Percentiles rank a stretch among this genome's conserved stretches.
These are phyloP conservation scores for Pleoardoris graminearum DNA, from an alignment of 2,329 filamentous ascomycete species.

Conservation along the genomic window DNA sequence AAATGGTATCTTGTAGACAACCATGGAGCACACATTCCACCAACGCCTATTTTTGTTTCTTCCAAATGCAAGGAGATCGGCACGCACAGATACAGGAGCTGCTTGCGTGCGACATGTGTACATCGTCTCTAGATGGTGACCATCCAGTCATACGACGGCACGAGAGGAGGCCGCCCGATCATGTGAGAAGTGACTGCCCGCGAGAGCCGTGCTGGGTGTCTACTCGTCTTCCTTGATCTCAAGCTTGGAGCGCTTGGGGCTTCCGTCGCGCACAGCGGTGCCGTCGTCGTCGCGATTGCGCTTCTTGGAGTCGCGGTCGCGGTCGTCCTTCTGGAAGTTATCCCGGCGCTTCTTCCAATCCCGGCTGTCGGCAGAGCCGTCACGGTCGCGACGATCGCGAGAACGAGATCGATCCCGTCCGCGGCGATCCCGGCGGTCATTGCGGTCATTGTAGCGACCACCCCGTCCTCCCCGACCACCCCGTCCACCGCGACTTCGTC, in stretches of 20 bases:
- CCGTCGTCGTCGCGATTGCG: conserved; percentile 38
- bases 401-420: conserved; percentile 21
- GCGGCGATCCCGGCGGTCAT: conserved; percentile 31
- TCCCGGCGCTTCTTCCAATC: conserved; percentile 38
- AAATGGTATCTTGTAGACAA: conserved; percentile 9
- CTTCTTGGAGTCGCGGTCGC: conserved; percentile 33
- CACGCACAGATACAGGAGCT: neutral
- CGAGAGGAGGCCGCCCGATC: neutral
- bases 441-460: conserved; percentile 17
- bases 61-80: neutral
- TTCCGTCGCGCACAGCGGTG: conserved; percentile 21
- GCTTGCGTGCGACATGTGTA: neutral
- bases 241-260: conserved; percentile 41
- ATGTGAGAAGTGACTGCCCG: conserved; percentile 37
- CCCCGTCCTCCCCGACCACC: conserved; percentile 34
- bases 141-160: too few species aligned
- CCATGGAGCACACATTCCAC: neutral
- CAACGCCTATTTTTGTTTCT: conserved; percentile 2
- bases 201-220: conserved; percentile 54
- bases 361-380: conserved; percentile 24
- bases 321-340: conserved; percentile 38
- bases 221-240: conserved; percentile 41
- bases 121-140: neutral
- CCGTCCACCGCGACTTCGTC: conserved; percentile 35
- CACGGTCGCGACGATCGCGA: conserved; percentile 31